Percentiles rank a stretch among this genome's conserved stretches.
phyloP scores from a whole-genome alignment of 2,329 filamentous ascomycete species.

The Chaetomiaceae sp. region DNA sequence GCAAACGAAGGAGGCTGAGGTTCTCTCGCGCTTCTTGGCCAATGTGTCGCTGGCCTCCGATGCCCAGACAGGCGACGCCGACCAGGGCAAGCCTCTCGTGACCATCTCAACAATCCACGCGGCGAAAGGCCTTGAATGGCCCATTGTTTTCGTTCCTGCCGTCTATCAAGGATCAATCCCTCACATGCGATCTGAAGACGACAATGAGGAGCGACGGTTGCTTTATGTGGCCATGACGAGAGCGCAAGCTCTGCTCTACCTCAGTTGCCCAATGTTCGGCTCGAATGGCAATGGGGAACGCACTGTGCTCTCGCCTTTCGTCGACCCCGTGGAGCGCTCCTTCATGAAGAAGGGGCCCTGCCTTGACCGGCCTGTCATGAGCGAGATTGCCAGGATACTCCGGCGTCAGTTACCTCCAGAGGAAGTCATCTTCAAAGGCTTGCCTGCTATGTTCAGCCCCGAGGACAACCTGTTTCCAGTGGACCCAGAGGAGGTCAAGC shows the following conservation, averaged over 20 bases:
- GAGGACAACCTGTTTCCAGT: slow-evolving; percentile 67
- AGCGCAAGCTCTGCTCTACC: slow-evolving; percentile 78
- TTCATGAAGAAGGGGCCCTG: slow-evolving; percentile 63
- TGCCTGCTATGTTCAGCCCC: slow-evolving; percentile 50
- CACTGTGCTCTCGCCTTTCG: slow-evolving; percentile 67
- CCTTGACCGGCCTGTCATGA: slow-evolving; percentile 58
- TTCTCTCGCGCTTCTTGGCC: slow-evolving; percentile 75
- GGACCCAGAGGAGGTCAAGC: slow-evolving; percentile 49
- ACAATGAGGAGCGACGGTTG: slow-evolving; percentile 79
- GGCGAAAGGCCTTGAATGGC: slow-evolving; percentile 95
- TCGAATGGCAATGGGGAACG: slow-evolving; percentile 51
- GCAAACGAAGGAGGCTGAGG: slow-evolving; percentile 60
- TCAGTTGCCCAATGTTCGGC: slow-evolving; percentile 72
- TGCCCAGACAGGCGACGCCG: slow-evolving; percentile 58
- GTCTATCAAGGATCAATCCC: slow-evolving; percentile 89
- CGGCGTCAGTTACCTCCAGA: slow-evolving; percentile 56
- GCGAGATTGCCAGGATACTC: slow-evolving; percentile 68
- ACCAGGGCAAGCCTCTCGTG: slow-evolving; percentile 58
- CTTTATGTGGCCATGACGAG: slow-evolving; percentile 97
- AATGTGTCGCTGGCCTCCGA: slow-evolving; percentile 86
- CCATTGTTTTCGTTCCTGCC: slow-evolving; percentile 86
- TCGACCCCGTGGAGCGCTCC: slow-evolving; percentile 52
- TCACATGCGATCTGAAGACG: slow-evolving; percentile 79
- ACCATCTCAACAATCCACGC: slow-evolving; percentile 96
- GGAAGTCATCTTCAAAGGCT: slow-evolving; percentile 47